These are phyloP conservation scores for Fusarium denticulatum DNA, from an alignment of 2,329 filamentous ascomycete genomes.

Conservation along the genomic window DNA sequence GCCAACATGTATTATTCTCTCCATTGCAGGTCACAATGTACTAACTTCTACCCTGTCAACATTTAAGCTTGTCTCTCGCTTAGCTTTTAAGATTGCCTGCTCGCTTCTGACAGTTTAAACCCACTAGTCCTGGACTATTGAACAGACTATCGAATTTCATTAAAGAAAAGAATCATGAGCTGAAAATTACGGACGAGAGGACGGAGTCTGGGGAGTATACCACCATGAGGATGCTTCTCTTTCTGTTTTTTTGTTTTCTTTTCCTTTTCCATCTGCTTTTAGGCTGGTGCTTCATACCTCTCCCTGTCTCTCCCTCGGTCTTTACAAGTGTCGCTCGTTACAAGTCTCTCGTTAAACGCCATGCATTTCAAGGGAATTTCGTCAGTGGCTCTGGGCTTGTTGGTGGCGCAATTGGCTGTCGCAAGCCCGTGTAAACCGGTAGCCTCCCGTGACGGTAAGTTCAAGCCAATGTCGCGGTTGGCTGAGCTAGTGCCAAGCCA, in stretches of 20 bases:
- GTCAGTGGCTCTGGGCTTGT: fast-evolving
- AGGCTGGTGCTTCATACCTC: background rate
- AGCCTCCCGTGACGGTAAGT: background rate
- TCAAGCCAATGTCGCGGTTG: background rate
- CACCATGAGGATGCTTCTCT: background rate
- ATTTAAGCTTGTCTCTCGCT: background rate
- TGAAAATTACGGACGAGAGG: too few species aligned
- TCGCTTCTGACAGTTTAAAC: background rate
- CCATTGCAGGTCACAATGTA: fast-evolving
- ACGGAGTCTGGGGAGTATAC: too few species aligned
- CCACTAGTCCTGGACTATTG: background rate
- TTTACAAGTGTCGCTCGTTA: background rate
- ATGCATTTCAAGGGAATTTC: background rate
- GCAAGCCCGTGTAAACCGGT: background rate
- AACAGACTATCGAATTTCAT: background rate
- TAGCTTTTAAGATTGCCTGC: background rate
- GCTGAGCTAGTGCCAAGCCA: background rate
- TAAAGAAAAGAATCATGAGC: background rate
- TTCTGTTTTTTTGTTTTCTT: background rate
- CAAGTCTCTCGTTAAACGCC: background rate
- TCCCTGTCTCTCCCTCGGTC: background rate
- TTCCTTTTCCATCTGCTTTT: background rate
- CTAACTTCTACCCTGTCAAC: background rate
- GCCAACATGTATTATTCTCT: too few species aligned
- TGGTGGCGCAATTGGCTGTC: background rate